Conservation (phyloP, 139 green algal species). For the Haematococcus lacustris region DNA sequence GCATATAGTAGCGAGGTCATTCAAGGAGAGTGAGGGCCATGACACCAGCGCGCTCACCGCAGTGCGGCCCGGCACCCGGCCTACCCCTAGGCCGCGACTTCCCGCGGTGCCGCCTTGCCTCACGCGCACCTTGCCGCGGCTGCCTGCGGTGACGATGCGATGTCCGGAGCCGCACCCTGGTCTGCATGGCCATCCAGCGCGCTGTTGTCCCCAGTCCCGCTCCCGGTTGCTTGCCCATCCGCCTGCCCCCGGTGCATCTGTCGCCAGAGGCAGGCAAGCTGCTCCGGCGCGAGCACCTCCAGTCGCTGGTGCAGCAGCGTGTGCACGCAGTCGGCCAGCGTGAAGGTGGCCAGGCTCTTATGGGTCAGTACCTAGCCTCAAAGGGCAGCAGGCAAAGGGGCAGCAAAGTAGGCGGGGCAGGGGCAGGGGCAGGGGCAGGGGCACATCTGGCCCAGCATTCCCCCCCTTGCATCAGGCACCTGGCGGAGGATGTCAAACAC, state of each 20-base stretch:
- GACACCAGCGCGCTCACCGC: no score
- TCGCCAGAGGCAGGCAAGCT: constrained; percentile 15
- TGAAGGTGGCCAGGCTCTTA: constrained; percentile 67
- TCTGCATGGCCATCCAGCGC: no score
- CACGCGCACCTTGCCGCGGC: no score
- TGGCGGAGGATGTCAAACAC: constrained; percentile 42
- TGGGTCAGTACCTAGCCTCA: constrained; percentile 45
- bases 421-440: background rate
- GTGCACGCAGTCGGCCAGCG: constrained; percentile 56
- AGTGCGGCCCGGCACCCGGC: no score
- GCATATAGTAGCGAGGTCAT: no score
- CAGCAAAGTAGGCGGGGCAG: background rate
- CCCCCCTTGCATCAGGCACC: constrained; percentile 2
- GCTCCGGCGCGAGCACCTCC: constrained; percentile 40
- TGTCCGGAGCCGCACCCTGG: no score
- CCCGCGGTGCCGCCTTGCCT: no score
- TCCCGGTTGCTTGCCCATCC: no score
- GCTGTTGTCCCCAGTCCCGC: no score
- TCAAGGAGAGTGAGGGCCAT: no score
- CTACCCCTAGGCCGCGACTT: no score
- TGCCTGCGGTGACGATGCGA: no score
- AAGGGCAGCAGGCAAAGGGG: background rate
- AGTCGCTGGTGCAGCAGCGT: constrained; percentile 49
- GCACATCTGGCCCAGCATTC: background rate
- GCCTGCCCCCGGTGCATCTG: background rate